Conservation (phyloP, 106 monocot species). For the Narthecium ossifragum region DNA sequence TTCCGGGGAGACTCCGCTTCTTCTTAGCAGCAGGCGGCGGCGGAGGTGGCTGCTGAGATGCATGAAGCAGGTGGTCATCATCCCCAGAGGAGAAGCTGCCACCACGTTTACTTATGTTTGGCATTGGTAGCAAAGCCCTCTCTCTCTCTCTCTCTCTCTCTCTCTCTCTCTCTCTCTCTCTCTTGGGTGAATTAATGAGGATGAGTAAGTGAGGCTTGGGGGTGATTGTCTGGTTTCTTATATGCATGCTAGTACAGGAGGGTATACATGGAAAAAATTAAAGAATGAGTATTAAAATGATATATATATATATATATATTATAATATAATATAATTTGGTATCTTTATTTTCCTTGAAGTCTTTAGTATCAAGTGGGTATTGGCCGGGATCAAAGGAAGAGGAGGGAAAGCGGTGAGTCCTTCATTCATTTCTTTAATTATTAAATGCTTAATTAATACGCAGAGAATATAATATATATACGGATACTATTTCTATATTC, state of each 20-base stretch:
- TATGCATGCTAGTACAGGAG: background rate
- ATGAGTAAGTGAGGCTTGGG: background rate
- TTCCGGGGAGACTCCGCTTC: conserved; percentile 10
- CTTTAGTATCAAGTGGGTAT: no score
- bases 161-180: background rate
- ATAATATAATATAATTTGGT: no score
- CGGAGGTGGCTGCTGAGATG: background rate
- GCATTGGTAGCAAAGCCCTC: background rate
- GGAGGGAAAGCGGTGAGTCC: no score
- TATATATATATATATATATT: no score
- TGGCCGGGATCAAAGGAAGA: no score
- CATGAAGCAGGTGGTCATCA: background rate
- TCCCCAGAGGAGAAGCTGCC: conserved; percentile 4
- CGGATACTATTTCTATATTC: no score
- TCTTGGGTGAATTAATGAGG: background rate
- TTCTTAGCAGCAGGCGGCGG: background rate
- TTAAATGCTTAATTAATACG: no score
- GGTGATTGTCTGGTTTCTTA: background rate
- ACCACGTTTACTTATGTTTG: background rate
- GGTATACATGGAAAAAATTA: background rate
- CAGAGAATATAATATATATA: no score
- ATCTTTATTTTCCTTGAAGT: no score
- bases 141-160: background rate
- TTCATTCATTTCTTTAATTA: no score
- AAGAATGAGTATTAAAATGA: background rate